Conservation (phyloP, 1,284 basidiomycete genomes). For the Austroboletus novae-zelandiae region DNA sequence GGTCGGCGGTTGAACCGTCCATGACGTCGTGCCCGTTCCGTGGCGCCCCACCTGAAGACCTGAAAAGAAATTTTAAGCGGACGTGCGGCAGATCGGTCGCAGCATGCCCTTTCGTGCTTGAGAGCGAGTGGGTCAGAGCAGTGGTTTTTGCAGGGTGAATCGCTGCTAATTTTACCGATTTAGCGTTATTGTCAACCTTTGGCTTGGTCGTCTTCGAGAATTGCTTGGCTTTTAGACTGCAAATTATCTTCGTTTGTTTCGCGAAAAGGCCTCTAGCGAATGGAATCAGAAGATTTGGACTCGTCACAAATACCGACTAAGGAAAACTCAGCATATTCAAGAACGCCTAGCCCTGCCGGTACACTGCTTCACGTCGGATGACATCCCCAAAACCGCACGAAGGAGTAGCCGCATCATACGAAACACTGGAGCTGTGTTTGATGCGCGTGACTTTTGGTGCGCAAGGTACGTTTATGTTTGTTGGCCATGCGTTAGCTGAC, state of each 20-base stretch:
- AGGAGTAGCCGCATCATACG: conserved; percentile 6
- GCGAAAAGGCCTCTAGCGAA: conserved; percentile 10
- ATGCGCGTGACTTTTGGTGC: conserved; percentile 13
- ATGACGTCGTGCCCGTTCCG: conserved; percentile 10
- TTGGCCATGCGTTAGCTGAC: conserved; percentile 19
- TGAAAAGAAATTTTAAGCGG: conserved; percentile 17
- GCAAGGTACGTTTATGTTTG: conserved; percentile 12
- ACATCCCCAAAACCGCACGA: conserved; percentile 1
- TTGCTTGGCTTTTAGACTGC: conserved; percentile 1
- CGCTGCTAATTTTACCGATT: conserved; percentile 14
- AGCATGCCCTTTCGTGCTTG: conserved; percentile 2
- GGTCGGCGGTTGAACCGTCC: conserved; percentile 4
- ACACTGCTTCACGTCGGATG: conserved; percentile 9
- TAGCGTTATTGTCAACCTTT: conserved; percentile 6
- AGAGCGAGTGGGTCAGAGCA: conserved; percentile 17
- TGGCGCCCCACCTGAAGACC: conserved; percentile 14
- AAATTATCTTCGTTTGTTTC: conserved; percentile 5
- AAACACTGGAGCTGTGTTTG: conserved; percentile 10
- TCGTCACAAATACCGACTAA: conserved; percentile 1
- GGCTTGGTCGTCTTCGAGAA: conserved; percentile 12
- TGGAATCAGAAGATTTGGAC: conserved; percentile 9
- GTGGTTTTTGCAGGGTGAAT: conserved; percentile 16
- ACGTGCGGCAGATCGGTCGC: conserved; percentile 3
- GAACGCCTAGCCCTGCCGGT: neutral
- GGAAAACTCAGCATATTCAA: conserved; percentile 2